Conservation (phyloP, 2,329 filamentous ascomycete species). For the Talaromyces sp. region DNA sequence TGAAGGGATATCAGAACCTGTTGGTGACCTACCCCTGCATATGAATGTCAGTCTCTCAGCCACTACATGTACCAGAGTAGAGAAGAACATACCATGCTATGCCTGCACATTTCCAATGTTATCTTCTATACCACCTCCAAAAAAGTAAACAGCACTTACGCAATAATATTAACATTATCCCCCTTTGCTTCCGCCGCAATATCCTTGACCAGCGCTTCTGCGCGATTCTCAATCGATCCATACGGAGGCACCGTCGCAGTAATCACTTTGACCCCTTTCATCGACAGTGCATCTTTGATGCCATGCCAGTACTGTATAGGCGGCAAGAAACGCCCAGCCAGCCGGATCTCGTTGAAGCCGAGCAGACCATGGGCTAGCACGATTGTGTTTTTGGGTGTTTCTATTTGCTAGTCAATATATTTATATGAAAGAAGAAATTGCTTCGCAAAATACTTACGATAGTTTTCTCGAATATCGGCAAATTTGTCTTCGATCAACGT, state of each 20-base stretch:
- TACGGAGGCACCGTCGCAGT: conserved; percentile 56
- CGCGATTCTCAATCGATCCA: conserved; percentile 55
- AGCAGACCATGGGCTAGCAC: conserved; percentile 62
- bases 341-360: conserved; percentile 59
- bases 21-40: conserved; percentile 26
- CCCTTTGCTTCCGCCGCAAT: conserved; percentile 52
- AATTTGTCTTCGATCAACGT: conserved; percentile 57
- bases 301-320: conserved; percentile 62
- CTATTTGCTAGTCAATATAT: conserved; percentile 15
- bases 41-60: conserved; percentile 1
- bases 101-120: conserved; percentile 22
- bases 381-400: conserved; percentile 51
- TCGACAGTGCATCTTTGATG: conserved; percentile 51
- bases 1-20: too few species aligned
- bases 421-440: background rate
- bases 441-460: conserved; percentile 37
- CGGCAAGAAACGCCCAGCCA: conserved; percentile 50
- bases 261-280: conserved; percentile 57
- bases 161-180: conserved; percentile 60
- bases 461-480: conserved; percentile 53
- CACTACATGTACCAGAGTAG: background rate
- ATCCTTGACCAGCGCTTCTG: conserved; percentile 47
- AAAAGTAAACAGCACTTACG: conserved; percentile 39
- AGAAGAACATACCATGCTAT: conserved; percentile 42
- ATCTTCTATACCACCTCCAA: background rate